Percentiles rank a stretch among this genome's conserved stretches.
These are phyloP conservation scores for Paramyrothecium sp. DNA, from an alignment of 2,329 filamentous ascomycete genomes.

Conservation along the genomic window DNA sequence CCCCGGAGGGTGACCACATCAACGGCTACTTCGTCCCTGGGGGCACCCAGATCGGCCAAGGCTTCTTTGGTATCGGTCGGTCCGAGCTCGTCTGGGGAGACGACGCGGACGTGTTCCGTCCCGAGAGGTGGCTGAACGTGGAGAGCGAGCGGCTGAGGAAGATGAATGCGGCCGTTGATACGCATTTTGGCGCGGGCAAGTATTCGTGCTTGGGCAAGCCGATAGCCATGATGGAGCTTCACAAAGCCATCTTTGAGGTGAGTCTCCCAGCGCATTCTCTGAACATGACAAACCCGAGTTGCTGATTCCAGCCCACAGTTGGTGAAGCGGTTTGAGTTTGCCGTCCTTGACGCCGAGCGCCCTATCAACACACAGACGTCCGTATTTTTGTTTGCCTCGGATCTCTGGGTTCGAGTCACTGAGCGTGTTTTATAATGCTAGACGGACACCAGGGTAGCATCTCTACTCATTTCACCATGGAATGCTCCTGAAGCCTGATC, in stretches of 20 bases:
- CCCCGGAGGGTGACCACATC: constrained; percentile 49
- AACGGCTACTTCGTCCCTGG: constrained; percentile 50
- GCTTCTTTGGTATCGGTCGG: constrained; percentile 53
- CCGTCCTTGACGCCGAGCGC: constrained; percentile 27
- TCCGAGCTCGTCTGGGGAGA: constrained; percentile 46
- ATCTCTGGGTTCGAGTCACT: constrained; percentile 32
- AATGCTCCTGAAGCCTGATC: neutral
- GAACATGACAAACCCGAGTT: neutral
- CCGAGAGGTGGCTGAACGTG: constrained; percentile 52
- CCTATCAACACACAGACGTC: constrained; percentile 31
- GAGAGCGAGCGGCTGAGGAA: constrained; percentile 23
- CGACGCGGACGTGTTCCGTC: constrained; percentile 50
- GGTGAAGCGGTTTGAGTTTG: constrained; percentile 30
- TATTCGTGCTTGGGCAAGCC: constrained; percentile 44
- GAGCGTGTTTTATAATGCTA: constrained; percentile 9
- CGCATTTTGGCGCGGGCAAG: constrained; percentile 44
- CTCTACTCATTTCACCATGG: neutral
- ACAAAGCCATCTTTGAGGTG: constrained; percentile 48
- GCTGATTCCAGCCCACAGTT: constrained; percentile 16
- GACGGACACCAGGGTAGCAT: neutral
- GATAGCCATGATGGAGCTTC: constrained; percentile 47
- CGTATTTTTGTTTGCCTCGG: constrained; percentile 31
- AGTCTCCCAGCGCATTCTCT: constrained; percentile 7
- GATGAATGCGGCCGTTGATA: constrained; percentile 37
- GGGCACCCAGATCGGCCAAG: constrained; percentile 52